Conservation (phyloP, 2,329 filamentous ascomycete species). For the Neonectria punicea region DNA sequence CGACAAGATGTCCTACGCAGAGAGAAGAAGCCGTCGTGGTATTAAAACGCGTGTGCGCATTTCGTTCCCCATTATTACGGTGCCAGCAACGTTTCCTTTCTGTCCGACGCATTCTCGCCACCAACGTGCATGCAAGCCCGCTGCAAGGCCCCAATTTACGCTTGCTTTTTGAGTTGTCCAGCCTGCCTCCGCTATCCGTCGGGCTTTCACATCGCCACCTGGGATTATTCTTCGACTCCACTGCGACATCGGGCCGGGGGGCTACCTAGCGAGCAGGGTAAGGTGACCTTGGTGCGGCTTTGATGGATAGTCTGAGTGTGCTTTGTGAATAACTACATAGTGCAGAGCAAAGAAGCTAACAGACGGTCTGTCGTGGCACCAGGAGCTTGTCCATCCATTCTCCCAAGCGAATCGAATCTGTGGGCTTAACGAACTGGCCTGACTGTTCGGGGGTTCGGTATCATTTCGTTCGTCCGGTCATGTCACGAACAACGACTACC, state of each 20-base stretch:
- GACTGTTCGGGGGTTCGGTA: background rate
- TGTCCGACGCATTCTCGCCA: slow-evolving; percentile 4
- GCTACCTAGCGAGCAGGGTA: slow-evolving; percentile 13
- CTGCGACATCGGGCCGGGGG: slow-evolving; percentile 25
- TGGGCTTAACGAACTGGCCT: background rate
- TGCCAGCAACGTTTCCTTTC: slow-evolving; percentile 1
- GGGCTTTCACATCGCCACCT: slow-evolving; percentile 3
- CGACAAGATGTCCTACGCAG: too few relatives aligned
- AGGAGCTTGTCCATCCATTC: background rate
- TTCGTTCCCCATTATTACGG: background rate
- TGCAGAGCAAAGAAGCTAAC: background rate
- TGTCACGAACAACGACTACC: background rate
- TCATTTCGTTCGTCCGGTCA: background rate
- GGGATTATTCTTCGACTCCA: background rate
- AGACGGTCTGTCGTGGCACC: slow-evolving; percentile 7
- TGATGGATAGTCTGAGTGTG: background rate
- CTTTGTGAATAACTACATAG: background rate
- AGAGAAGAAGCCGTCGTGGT: background rate
- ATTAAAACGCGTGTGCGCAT: background rate
- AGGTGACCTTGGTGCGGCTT: slow-evolving; percentile 9
- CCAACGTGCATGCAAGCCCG: slow-evolving; percentile 24
- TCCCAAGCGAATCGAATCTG: background rate
- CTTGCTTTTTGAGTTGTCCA: slow-evolving; percentile 20
- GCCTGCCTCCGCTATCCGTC: slow-evolving; percentile 1
- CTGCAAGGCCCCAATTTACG: slow-evolving; percentile 29